phyloP scores from a whole-genome alignment of 2,329 filamentous ascomycete genomes.

The Diaporthe sp. region DNA sequence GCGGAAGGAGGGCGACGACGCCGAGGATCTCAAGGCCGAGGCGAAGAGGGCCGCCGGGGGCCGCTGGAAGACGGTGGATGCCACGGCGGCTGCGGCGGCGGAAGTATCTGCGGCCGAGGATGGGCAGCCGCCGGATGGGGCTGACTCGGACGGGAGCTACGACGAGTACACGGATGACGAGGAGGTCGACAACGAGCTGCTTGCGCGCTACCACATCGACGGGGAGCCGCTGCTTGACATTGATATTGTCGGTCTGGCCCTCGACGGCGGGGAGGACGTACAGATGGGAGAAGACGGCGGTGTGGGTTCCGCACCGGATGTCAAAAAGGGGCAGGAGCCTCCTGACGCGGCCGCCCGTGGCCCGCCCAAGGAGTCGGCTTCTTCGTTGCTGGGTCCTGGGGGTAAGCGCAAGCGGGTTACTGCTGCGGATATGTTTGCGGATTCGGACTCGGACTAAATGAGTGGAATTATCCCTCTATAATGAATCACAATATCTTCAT shows the following conservation, averaged over 20 bases:
- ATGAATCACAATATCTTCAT: not conserved
- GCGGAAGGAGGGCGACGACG: conserved; percentile 49
- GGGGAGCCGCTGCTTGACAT: conserved; percentile 62
- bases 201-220: conserved; percentile 60
- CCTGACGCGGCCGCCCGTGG: conserved; percentile 43
- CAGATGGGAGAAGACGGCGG: conserved; percentile 26
- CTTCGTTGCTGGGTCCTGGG: conserved; percentile 47
- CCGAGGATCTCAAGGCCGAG: conserved; percentile 55
- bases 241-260: conserved; percentile 61
- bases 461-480: not conserved
- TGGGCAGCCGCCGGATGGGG: conserved; percentile 38
- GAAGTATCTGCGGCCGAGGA: conserved; percentile 33
- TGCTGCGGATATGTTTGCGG: conserved; percentile 90
- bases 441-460: conserved; percentile 65
- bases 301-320: conserved; percentile 17
- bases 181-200: conserved; percentile 64
- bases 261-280: conserved; percentile 48
- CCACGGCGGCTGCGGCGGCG: conserved; percentile 45
- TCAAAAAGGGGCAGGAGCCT: conserved; percentile 45
- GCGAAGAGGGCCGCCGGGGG: conserved; percentile 54
- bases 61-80: conserved; percentile 67
- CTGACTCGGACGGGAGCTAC: conserved; percentile 47
- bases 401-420: conserved; percentile 73
- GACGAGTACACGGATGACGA: conserved; percentile 58
- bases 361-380: conserved; percentile 46